Conservation (phyloP, 176 grass and related monocot species). For the Avena sativa region DNA sequence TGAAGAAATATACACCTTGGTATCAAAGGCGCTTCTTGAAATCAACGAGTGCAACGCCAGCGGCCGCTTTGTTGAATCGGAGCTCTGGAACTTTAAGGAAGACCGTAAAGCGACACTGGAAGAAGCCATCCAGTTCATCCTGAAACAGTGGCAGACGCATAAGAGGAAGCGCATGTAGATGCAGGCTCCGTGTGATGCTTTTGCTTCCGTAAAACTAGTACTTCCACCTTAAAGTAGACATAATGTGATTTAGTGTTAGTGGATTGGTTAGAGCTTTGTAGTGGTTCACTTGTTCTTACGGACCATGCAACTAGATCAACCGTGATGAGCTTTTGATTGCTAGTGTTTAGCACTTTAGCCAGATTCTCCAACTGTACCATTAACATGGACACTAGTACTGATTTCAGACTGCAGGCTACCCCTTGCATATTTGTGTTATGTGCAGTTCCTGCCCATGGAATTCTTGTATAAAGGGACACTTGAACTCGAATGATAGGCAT, state of each 20-base stretch:
- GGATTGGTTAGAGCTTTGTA: not conserved
- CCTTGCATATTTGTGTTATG: not conserved
- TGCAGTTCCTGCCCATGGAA: not conserved
- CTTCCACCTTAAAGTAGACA: not conserved
- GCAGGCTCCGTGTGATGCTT: not conserved
- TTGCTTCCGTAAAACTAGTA: not conserved
- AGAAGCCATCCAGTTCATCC: constrained; percentile 8
- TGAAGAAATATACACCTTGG: constrained; percentile 45
- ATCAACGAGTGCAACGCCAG: constrained; percentile 59
- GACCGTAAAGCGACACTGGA: constrained; percentile 10
- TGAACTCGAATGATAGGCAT: not conserved
- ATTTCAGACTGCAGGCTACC: not conserved
- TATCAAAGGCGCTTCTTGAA: constrained; percentile 51
- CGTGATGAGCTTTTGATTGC: not conserved
- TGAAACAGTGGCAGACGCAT: constrained; percentile 20
- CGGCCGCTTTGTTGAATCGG: constrained; percentile 36
- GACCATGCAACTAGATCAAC: not conserved
- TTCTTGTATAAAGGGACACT: constrained; percentile 3
- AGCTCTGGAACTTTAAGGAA: constrained; percentile 47
- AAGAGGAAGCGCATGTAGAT: constrained; percentile 24
- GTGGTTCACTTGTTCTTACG: not conserved
- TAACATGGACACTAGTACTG: not conserved
- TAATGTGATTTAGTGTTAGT: constrained; percentile 17
- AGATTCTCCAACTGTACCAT: not conserved
- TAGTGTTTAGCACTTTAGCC: not conserved